These are phyloP conservation scores for Logfia minima DNA, from an alignment of 129 eudicot genomes.

Conservation along the genomic window DNA sequence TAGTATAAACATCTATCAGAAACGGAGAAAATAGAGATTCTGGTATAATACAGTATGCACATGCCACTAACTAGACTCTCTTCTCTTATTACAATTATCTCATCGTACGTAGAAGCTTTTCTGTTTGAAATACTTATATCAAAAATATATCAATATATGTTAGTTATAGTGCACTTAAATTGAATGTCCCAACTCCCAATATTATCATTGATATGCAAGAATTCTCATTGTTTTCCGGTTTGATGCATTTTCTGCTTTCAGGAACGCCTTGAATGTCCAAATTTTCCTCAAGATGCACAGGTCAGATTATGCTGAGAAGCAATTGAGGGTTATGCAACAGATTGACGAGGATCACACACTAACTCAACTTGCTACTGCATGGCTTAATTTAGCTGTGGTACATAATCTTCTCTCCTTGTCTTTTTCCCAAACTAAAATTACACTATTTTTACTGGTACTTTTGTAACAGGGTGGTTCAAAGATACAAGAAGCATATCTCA, in stretches of 20 bases:
- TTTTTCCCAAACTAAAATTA: background rate
- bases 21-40: too few relatives aligned
- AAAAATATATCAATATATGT: too few relatives aligned
- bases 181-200: background rate
- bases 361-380: constrained; percentile 97
- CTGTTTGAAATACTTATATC: too few relatives aligned
- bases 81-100: too few relatives aligned
- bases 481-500: constrained; percentile 96
- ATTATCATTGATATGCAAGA: too few relatives aligned
- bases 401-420: constrained; percentile 3
- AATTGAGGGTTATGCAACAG: constrained; percentile 87
- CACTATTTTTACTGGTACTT: constrained; percentile 12
- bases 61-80: too few relatives aligned
- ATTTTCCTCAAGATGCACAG: constrained; percentile 92
- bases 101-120: too few relatives aligned
- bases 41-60: too few relatives aligned
- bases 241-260: constrained; percentile 31
- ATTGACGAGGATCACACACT: constrained; percentile 96
- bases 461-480: constrained; percentile 85
- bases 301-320: constrained; percentile 96
- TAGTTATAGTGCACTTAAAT: too few relatives aligned
- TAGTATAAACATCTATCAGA: too few relatives aligned
- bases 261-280: constrained; percentile 90
- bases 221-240: too few relatives aligned
- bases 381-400: constrained; percentile 97